Conservation (phyloP, 2,329 filamentous ascomycete species). For the Sporothrix dimorphospora region DNA sequence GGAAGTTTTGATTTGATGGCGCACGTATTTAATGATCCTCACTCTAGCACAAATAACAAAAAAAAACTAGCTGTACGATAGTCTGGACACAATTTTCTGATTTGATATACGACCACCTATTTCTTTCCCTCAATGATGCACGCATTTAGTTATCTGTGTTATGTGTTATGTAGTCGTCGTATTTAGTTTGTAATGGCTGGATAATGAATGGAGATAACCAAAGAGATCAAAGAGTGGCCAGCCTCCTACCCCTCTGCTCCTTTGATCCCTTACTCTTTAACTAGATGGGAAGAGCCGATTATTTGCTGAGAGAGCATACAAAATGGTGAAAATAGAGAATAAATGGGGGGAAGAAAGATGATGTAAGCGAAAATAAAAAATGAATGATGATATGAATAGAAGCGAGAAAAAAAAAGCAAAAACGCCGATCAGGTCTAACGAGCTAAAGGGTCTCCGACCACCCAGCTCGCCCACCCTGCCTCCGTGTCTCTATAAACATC, state of each 20-base stretch:
- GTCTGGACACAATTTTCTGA: not conserved
- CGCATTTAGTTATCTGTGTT: not conserved
- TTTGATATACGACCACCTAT: not conserved
- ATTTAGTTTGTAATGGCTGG: not conserved
- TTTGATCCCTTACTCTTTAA: not conserved
- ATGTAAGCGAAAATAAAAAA: not conserved
- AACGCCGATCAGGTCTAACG: slow-evolving; percentile 19
- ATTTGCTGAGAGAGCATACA: not conserved
- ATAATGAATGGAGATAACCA: slow-evolving; percentile 2
- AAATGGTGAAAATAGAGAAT: not conserved
- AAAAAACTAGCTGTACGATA: not conserved
- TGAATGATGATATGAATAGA: too few species aligned
- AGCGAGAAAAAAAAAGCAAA: not conserved
- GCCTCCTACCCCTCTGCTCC: not conserved
- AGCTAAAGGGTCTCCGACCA: not conserved
- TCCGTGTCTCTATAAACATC: slow-evolving; percentile 24
- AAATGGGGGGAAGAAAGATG: not conserved
- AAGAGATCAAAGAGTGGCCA: not conserved
- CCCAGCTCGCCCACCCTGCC: not conserved
- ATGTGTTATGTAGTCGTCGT: not conserved
- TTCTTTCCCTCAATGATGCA: not conserved
- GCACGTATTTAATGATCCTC: slow-evolving; percentile 28
- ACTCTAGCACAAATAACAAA: slow-evolving; percentile 23
- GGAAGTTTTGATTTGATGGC: slow-evolving; percentile 7
- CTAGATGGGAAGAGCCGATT: not conserved